Conservation (phyloP, 805 yeast genomes). For the Saturnispora sanitii region DNA sequence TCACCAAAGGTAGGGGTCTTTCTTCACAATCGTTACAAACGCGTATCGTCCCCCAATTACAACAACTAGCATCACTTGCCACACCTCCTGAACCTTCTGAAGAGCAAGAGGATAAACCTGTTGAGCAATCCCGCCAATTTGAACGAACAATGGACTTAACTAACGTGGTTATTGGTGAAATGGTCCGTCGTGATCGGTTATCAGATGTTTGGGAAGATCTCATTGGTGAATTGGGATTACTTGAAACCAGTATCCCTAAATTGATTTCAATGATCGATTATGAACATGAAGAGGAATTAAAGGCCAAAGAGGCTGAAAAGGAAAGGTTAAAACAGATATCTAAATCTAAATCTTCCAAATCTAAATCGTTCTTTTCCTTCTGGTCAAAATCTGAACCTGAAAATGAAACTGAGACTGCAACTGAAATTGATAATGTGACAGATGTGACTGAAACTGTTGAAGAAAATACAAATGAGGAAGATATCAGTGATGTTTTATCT, state of each 20-base stretch:
- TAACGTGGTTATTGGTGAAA: constrained; percentile 8
- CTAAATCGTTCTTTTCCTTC: constrained; percentile 4
- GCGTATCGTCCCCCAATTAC: constrained; percentile 7
- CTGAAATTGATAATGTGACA: too few relatives aligned
- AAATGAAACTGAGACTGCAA: not conserved
- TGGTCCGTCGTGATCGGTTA: constrained; percentile 12
- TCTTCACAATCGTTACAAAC: constrained; percentile 8
- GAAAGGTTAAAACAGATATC: not conserved
- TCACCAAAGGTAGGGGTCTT: constrained; percentile 9
- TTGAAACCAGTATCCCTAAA: constrained; percentile 9
- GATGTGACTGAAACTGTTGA: too few relatives aligned
- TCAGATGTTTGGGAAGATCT: constrained; percentile 16
- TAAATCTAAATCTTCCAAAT: too few relatives aligned
- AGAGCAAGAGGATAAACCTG: not conserved
- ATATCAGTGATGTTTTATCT: too few relatives aligned
- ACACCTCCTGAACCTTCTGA: not conserved
- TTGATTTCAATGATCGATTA: constrained; percentile 8
- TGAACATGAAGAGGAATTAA: not conserved
- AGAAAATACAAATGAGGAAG: too few relatives aligned
- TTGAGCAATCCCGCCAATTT: constrained; percentile 10
- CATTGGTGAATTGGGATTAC: constrained; percentile 12
- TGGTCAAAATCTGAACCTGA: not conserved
- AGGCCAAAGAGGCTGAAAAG: not conserved
- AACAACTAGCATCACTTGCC: not conserved
- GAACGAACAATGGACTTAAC: constrained; percentile 12